Base-by-base conservation (phyloP, 2,329 filamentous ascomycete species). In the Aspergillus calidoustus region DNA sequence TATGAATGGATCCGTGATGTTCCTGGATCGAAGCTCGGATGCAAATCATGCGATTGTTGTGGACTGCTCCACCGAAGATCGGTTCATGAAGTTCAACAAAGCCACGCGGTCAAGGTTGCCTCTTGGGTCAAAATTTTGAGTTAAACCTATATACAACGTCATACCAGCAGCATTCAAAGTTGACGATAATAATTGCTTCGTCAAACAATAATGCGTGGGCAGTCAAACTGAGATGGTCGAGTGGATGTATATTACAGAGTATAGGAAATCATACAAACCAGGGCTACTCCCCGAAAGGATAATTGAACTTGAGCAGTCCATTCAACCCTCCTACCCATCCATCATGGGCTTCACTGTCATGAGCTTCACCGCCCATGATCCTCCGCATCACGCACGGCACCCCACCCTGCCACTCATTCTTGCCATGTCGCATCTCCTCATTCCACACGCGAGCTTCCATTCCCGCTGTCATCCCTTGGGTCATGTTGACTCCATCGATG, bases 241-340 rank as follows among this genome's bases (percentile, higher is more conserved):
- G 6, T 38, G 7, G 52, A 47, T 47, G 19, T 54, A 44, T 44
- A 56, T 28, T 19, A 19, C 19, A 19, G 19, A 19, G 25, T 28
- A 51, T n/a, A 47, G 25, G 23, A 3, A 25, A 49, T n/a, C 19
- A 41, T 38, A 38, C 50, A 57, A 22, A 31, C 28, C 23, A n/a
- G 19, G 11, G 67, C 57, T 83, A 83, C 70, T 90, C 89, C 0
- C 95, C 95, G 82, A 98, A 98, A 0, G 94, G 93, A 79, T 97
- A 92, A 76, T 99, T 99, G 76, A 98, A 99, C 80, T 99, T 99
- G 69, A 99, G 80, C 71, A 98, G 75, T 9, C 92, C 92, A 73
- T 97, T 99, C 72, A 99, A 78, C 0, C 95, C 94, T 1, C 94
- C 94, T 2, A 99, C 94, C 95, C 95, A 99, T 19, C 94, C 92